These are phyloP conservation scores for Calonectria hawksworthii DNA, from an alignment of 2,329 filamentous ascomycete genomes.

Conservation along the genomic window DNA sequence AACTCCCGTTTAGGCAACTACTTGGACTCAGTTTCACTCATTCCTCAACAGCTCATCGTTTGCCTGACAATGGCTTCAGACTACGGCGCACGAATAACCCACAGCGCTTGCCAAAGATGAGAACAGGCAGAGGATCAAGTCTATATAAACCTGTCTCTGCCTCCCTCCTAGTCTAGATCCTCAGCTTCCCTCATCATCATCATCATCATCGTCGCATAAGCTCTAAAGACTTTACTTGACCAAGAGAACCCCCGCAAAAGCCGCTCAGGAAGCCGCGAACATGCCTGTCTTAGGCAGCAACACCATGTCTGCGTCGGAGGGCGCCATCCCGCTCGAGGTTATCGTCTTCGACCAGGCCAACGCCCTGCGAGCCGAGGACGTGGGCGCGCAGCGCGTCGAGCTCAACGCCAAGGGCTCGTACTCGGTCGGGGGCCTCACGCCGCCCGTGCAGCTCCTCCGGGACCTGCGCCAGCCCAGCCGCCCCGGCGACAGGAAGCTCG, in stretches of 20 bases:
- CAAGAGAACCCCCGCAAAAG: neutral
- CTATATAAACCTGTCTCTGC: neutral
- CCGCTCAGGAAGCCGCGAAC: neutral
- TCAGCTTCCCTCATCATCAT: neutral
- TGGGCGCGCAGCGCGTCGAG: constrained; percentile 66
- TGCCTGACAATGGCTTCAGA: neutral
- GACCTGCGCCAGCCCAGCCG: constrained; percentile 34
- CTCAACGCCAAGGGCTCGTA: constrained; percentile 68
- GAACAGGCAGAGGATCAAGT: neutral
- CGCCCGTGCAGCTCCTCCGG: constrained; percentile 56
- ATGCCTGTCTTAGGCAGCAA: neutral
- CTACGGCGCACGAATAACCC: neutral
- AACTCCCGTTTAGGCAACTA: neutral
- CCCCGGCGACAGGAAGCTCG: constrained; percentile 32
- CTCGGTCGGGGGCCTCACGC: constrained; percentile 65
- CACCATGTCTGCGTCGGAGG: neutral
- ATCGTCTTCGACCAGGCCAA: constrained; percentile 65
- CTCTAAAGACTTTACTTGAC: neutral
- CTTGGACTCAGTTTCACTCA: neutral
- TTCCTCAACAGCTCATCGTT: neutral
- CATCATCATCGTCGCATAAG: neutral
- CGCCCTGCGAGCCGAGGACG: constrained; percentile 55
- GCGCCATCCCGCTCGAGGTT: constrained; percentile 60
- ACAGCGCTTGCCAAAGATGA: neutral
- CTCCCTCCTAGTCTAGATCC: neutral